Conservation (phyloP, 192 early-diverging fungal species). For the Coemansia sp. region DNA sequence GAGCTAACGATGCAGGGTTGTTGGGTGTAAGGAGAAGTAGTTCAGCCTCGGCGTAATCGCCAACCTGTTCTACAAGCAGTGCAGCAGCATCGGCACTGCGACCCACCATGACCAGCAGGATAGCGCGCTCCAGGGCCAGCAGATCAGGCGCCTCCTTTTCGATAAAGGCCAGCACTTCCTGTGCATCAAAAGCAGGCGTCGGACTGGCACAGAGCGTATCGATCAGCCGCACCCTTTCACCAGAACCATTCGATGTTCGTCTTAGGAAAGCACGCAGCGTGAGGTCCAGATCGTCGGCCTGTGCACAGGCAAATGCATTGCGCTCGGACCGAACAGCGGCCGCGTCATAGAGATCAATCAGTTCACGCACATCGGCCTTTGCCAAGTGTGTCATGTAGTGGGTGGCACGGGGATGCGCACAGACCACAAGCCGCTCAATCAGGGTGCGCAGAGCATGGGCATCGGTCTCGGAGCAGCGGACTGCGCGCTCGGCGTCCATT, state of each 20-base stretch:
- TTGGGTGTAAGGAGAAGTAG: constrained; percentile 27
- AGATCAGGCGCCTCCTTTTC: constrained; percentile 13
- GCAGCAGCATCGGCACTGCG: constrained; percentile 16
- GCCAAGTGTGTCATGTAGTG: constrained; percentile 49
- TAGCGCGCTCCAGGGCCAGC: constrained; percentile 26
- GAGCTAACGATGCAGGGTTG: constrained; percentile 23
- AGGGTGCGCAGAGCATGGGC: constrained; percentile 26
- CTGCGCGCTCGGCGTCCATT: constrained; percentile 35
- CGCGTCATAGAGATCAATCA: constrained; percentile 20
- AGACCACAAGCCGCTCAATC: constrained; percentile 42
- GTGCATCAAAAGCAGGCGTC: constrained; percentile 21
- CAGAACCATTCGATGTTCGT: no score
- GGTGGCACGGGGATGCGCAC: constrained; percentile 27
- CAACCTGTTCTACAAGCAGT: constrained; percentile 18
- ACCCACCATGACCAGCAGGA: constrained; percentile 30
- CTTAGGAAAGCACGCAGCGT: constrained; percentile 27
- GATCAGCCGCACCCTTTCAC: constrained; percentile 17
- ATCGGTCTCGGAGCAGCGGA: constrained; percentile 17
- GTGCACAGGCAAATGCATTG: constrained; percentile 20
- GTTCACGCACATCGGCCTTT: constrained; percentile 42
- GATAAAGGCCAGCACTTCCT: constrained; percentile 18
- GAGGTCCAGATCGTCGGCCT: constrained; percentile 34
- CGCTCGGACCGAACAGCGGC: constrained; percentile 9
- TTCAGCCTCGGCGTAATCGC: constrained; percentile 51
- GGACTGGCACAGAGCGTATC: constrained; percentile 9